Percentiles rank a stretch among this genome's conserved stretches.
Conservation (phyloP, 2,329 filamentous ascomycete species). For the Claviceps sp. region DNA sequence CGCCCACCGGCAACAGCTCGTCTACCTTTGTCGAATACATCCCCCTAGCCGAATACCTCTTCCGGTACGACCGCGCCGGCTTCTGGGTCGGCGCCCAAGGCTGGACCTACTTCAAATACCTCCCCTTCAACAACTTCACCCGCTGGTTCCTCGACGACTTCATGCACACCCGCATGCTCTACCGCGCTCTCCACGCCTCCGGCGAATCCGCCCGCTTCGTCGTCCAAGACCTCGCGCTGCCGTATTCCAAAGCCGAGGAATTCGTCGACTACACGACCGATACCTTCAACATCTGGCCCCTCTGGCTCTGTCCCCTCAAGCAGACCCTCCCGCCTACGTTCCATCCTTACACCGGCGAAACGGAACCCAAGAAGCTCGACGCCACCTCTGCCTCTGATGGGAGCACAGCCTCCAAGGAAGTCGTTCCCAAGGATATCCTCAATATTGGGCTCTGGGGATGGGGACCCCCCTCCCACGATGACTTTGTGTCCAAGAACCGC, state of each 20-base stretch:
- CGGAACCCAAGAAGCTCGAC: constrained; percentile 8
- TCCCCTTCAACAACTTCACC: constrained; percentile 52
- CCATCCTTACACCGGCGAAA: constrained; percentile 35
- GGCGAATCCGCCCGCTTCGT: constrained; percentile 52
- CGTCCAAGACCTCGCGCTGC: constrained; percentile 53
- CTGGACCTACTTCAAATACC: constrained; percentile 51
- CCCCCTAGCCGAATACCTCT: constrained; percentile 59
- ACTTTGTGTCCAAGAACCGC: constrained; percentile 59
- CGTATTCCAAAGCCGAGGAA: constrained; percentile 35
- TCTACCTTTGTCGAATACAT: constrained; percentile 36
- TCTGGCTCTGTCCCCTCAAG: constrained; percentile 46
- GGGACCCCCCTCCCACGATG: constrained; percentile 40
- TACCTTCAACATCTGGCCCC: constrained; percentile 42
- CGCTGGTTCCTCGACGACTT: constrained; percentile 61
- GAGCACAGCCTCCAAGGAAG: background rate
- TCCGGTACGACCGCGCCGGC: constrained; percentile 61
- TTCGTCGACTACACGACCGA: constrained; percentile 42
- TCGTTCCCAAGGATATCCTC: constrained; percentile 29
- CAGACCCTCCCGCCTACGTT: constrained; percentile 36
- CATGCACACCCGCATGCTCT: constrained; percentile 60
- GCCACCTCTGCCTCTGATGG: background rate
- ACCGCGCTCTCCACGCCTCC: constrained; percentile 55
- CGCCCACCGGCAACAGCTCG: too few species aligned
- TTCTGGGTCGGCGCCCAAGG: constrained; percentile 60
- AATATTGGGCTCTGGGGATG: constrained; percentile 71